Base-by-base conservation (phyloP, 768 basidiomycete genomes). In the Gelatoporia subvermispora region DNA sequence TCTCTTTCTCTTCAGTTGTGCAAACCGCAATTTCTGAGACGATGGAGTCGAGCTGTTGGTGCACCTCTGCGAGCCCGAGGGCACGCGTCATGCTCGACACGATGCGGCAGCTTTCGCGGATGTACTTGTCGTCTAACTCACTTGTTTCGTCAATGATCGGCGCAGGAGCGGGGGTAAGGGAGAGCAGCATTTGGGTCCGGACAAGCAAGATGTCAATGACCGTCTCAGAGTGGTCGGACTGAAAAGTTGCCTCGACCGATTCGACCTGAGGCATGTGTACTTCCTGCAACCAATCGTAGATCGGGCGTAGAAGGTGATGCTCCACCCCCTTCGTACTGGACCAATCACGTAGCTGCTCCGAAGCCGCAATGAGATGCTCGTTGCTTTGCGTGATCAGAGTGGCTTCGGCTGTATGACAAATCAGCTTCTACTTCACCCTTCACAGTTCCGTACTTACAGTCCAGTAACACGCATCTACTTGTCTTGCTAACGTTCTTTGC, bases 181-280 rank as follows among this genome's bases (percentile, higher is more conserved):
- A 60, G 13, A 82, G 67, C 57, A 90, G 58, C 18, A 73, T 67
- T 58, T 94, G 92, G 18, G 85, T 74, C 25, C 72, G 73, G 24
- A 88, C 64, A 18, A 95, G 75, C 41, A 92, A 68, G 1, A 72
- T 61, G 54, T 85, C 78, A 56, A 93, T 77, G 47, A 87, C 59
- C 3, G 54, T 25, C 45, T 79, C 73, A 1, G 68, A 59, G 42
- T 45, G 15, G 15, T 40, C 48, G 20, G 20, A 22, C 31, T n/a
- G 47, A 57, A 54, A 50, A 7, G 28, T 50, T 49, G 39, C 20
- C 45, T 20, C 15, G 17, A 21, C 1, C 1, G 40, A 48, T 4
- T 20, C 21, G 31, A 44, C 22, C 18, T 42, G 43, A 2, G 43
- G 18, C 25, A 34, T 18, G 7, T 20, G 20, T 43, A 55, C 52